Evolutionary conservation across 2,329 filamentous ascomycete genomes (phyloP), one percentile per base, ranked within the genome.

Genomic region (Apiospora arundinis): DNA sequence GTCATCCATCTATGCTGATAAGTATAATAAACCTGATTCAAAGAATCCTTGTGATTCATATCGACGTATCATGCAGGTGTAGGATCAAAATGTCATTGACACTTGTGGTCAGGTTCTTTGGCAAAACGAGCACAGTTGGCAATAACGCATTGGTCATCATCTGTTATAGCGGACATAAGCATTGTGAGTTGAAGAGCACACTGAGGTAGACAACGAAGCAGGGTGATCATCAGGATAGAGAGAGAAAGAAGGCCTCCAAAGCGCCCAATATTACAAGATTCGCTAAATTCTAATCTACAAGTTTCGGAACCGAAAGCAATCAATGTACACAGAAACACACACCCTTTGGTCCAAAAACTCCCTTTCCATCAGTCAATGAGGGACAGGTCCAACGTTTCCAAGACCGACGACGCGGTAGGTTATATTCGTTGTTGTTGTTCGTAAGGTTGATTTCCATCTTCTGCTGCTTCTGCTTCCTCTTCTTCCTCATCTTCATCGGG

Each of bases 201-300:
- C 6, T 32, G 25, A 16, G 7, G 25, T 32, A 56, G 49, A 60
- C 11, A 2, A 18, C 32, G 52, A n/a, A 60, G 23, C n/a, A 52
- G n/a, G 2, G 28, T 37, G 16, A 56, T 60, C 16, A 28, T 11
- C 8, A 37, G n/a, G n/a, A n/a, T n/a, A 37, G 32, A 63, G 56
- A 63, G 28, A 23, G 56, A 40, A 40, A 40, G 28, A 37, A 23
- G 56, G 56, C 56, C 56, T 40, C 56, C 18, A 18, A 63, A 32
- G 56, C 56, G 32, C 32, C 21, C 32, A 21, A 32, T 63, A 63
- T 63, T 63, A 63, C 56, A 63, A 63, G 21, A 63, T 32, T 63
- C 56, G 56, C 56, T 63, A 63, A 63, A 63, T 63, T 63, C 56
- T 63, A 63, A 63, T 63, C 56, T 63, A 63, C 56, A 63, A 23